Base-by-base conservation (phyloP, 176 grass and related monocot genomes). In the Oryza officinalis region DNA sequence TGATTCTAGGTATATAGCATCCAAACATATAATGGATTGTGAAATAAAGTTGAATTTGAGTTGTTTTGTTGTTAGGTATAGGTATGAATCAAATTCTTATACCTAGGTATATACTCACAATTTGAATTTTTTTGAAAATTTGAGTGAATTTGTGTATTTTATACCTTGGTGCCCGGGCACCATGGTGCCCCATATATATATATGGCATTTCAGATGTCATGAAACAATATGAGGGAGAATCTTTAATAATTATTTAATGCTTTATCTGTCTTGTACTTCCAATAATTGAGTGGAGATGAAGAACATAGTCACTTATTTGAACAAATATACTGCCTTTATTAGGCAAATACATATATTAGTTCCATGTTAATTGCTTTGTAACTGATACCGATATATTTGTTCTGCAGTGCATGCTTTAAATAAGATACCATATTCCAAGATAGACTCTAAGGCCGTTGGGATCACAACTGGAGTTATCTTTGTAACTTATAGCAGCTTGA, bases 401-500 rank as follows among this genome's bases (percentile, higher is more conserved):
- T 89, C 74, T 94, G 90, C 88, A 97, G 96, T 98, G 74, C 96
- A 98, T 71, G 81, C 96, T 52, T 90, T 98, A 80, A 98, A 98
- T 87, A 95, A 98, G 80, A 75, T 95, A 83, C 80, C 96, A 14
- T 95, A 98, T 89, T 91, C 96, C 33, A 98, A 98, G 85, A 88
- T 98, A 54, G 93, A 98, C 78, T 98, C 93, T 13, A 98, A 98
- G 86, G 89, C 87, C 69, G 86, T 88, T 83, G 96, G 96, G 54
- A 92, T 98, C 78, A 90, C 91, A 86, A 65, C 87, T 88, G 96
- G 96, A 68, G 91, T 98, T 35, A 78, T 98, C 76, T 98, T 98
- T 86, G 87, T 95, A 75, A 98, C 96, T 86, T 98, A 98, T 77
- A 98, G 96, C 77, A 98, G 93, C 81, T 87, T 98, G 90, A 98